Conservation (phyloP, 345 rosid species). For the Luvunga scandens region DNA sequence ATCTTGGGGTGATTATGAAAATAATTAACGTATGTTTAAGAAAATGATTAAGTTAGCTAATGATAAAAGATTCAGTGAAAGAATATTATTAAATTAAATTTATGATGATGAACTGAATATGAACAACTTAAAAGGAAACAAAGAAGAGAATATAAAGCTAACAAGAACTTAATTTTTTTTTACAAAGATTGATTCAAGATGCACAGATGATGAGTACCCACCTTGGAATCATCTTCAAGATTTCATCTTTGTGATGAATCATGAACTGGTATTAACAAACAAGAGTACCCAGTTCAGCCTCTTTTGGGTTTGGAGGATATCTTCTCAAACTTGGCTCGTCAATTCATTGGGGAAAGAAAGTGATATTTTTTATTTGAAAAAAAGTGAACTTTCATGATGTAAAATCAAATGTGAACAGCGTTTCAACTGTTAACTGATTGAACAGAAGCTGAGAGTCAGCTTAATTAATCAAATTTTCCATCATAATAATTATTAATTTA, state of each 20-base stretch:
- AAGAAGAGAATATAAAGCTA: neutral
- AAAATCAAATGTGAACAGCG: too few species aligned
- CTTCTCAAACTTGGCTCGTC: neutral
- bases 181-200: neutral
- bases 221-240: conserved; percentile 6
- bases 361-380: too few species aligned
- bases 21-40: neutral
- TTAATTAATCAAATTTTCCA: too few species aligned
- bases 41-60: neutral
- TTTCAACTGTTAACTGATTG: neutral
- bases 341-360: neutral
- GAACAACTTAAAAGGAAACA: neutral
- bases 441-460: neutral
- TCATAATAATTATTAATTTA: too few species aligned
- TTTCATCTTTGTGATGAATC: neutral
- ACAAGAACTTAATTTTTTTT: neutral
- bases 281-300: neutral
- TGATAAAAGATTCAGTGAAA: neutral
- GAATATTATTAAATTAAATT: neutral
- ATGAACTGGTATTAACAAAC: neutral
- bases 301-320: neutral
- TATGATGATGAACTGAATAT: neutral
- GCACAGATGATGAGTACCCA: conserved; percentile 5
- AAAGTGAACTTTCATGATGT: neutral
- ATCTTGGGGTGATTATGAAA: neutral